Evolutionary conservation across 257 asterid species (phyloP).

Genomic region (Marsdenia floribunda): DNA sequence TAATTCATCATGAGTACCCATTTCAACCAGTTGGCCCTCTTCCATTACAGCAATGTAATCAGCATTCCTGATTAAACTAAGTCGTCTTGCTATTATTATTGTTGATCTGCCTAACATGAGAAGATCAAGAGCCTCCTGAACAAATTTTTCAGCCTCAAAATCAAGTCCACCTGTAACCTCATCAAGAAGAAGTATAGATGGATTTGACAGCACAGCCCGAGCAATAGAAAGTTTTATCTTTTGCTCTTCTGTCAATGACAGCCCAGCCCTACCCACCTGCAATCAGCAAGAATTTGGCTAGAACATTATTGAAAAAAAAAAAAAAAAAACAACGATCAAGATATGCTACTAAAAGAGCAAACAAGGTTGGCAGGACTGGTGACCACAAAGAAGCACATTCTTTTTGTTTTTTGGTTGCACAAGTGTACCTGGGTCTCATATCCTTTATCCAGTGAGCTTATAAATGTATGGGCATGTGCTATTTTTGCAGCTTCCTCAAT

Average conservation of each 20-base stretch:
- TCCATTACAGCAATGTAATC: conserved; percentile 99
- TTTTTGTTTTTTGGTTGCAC: not conserved
- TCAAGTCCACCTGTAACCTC: conserved; percentile 99
- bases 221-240: conserved; percentile 96
- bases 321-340: not conserved
- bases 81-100: conserved; percentile 90
- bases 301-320: not conserved
- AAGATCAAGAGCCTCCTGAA: conserved; percentile 93
- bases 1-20: conserved; percentile 98
- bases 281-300: conserved; percentile 22
- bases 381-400: conserved; percentile 15
- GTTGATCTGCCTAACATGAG: conserved; percentile 98
- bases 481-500: conserved; percentile 98
- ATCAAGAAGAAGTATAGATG: conserved; percentile 90
- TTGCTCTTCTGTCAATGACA: conserved; percentile 90
- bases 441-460: conserved; percentile 88
- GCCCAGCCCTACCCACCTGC: conserved; percentile 87
- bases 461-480: conserved; percentile 98
- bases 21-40: conserved; percentile 98
- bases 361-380: conserved; percentile 5
- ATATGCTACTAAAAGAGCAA: conserved; percentile 7
- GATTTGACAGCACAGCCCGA: conserved; percentile 94
- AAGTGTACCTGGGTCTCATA: conserved; percentile 87
- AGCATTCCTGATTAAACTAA: conserved; percentile 89
- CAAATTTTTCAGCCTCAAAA: conserved; percentile 97